A percentile compares a stretch with the other conserved stretches of the same genome.
Conservation (phyloP, 2,329 filamentous ascomycete species). For the Pestalotiopsis sp. region DNA sequence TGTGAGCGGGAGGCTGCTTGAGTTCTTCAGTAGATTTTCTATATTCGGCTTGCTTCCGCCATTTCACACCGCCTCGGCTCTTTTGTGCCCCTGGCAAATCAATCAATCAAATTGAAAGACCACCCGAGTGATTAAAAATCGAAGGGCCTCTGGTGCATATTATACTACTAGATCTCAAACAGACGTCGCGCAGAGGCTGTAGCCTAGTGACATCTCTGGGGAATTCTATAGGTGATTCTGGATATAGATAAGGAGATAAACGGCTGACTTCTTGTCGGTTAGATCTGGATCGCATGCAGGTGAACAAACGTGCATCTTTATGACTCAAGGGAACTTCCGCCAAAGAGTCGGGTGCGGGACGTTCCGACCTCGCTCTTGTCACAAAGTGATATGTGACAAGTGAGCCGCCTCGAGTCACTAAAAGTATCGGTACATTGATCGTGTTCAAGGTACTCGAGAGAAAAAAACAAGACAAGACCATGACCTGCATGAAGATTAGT, state of each 20-base stretch:
- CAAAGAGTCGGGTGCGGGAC: background rate
- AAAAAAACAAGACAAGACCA: background rate
- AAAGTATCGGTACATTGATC: background rate
- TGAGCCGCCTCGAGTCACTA: background rate
- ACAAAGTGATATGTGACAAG: background rate
- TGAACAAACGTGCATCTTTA: background rate
- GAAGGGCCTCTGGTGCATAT: no score
- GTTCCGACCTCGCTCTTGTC: background rate
- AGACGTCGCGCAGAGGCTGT: no score
- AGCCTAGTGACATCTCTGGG: no score
- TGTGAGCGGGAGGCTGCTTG: background rate
- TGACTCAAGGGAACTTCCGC: background rate
- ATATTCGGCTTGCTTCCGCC: background rate
- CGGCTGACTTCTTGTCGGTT: background rate
- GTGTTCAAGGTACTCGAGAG: background rate
- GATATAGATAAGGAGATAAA: background rate
- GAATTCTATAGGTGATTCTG: background rate
- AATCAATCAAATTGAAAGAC: background rate
- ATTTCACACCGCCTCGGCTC: background rate
- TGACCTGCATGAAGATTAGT: background rate
- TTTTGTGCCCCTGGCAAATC: background rate
- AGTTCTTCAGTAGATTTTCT: background rate
- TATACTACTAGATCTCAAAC: no score
- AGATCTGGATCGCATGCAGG: background rate
- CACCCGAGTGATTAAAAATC: no score